Percentiles rank a stretch among this genome's conserved stretches.
phyloP scores from a whole-genome alignment of 2,329 filamentous ascomycete species.

The Rugonectria rugulosa region DNA sequence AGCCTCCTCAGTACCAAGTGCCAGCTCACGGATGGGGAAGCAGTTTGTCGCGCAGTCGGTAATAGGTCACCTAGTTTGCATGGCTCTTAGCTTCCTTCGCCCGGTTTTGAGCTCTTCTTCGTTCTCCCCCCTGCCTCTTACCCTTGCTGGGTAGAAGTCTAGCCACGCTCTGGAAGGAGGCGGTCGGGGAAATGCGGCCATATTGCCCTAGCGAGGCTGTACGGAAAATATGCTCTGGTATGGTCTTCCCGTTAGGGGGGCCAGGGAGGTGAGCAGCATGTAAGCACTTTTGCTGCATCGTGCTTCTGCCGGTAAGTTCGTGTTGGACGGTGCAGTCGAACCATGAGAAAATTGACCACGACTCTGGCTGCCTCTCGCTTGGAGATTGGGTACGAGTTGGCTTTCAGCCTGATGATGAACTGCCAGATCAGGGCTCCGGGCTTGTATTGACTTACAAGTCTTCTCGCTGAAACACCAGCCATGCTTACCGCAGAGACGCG shows the following conservation, averaged over 20 bases:
- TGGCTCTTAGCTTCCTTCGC: neutral
- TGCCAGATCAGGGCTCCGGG: too few relatives aligned
- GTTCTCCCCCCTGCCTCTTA: too few relatives aligned
- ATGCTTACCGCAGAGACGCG: too few relatives aligned
- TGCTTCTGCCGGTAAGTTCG: conserved; percentile 6
- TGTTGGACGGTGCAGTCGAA: conserved; percentile 11
- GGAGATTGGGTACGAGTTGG: neutral
- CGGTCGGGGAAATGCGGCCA: conserved; percentile 5
- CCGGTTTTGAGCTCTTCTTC: neutral
- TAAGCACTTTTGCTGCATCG: conserved; percentile 21
- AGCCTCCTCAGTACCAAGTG: conserved; percentile 6
- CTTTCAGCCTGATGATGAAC: too few relatives aligned
- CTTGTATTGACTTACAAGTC: too few relatives aligned
- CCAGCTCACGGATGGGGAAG: conserved; percentile 13
- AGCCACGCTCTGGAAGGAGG: neutral
- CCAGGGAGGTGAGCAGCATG: neutral
- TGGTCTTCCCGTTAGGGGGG: neutral
- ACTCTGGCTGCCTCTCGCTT: neutral
- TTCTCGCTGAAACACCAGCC: too few relatives aligned
- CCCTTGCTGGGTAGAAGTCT: too few relatives aligned
- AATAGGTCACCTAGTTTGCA: neutral
- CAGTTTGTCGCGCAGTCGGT: neutral
- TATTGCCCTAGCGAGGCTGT: conserved; percentile 1
- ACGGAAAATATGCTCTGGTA: too few relatives aligned
- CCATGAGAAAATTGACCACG: neutral